These are phyloP conservation scores for Coemansia aciculifera DNA, from an alignment of 192 early-diverging fungal genomes.

Conservation along the genomic window DNA sequence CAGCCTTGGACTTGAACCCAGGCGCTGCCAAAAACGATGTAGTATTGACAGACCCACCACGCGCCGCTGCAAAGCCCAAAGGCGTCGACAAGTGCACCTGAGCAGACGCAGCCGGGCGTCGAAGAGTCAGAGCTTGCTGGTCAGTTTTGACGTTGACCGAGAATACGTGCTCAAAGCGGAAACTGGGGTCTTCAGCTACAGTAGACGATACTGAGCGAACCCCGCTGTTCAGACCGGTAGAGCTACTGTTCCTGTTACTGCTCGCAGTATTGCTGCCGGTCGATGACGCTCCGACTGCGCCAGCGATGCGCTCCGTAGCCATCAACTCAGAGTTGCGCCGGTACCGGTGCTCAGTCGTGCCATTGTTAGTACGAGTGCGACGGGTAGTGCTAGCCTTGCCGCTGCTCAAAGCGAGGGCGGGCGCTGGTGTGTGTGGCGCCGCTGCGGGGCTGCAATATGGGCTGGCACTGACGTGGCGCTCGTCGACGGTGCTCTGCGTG, in stretches of 20 bases:
- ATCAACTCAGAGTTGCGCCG: constrained; percentile 51
- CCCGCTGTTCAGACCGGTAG: neutral
- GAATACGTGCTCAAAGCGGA: constrained; percentile 48
- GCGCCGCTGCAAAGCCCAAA: constrained; percentile 1
- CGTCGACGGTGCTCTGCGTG: neutral
- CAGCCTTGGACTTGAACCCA: neutral
- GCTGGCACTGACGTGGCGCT: neutral
- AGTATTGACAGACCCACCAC: neutral
- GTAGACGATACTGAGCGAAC: constrained; percentile 37
- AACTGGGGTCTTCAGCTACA: constrained; percentile 14
- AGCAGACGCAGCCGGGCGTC: neutral
- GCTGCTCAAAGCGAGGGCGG: neutral
- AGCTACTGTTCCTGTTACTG: neutral
- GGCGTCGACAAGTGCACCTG: constrained; percentile 5
- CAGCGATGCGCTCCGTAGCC: constrained; percentile 17
- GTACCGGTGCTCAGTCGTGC: constrained; percentile 56
- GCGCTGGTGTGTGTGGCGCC: neutral
- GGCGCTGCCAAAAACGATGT: neutral
- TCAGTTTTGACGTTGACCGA: constrained; percentile 30
- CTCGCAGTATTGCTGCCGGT: neutral
- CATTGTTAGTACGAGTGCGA: constrained; percentile 26
- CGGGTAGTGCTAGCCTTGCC: constrained; percentile 6
- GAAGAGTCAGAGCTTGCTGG: neutral
- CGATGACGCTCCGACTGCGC: neutral
- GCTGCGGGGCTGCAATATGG: neutral